Evolutionary conservation across 139 green algal species (phyloP).

Genomic region (Volvox africanus): DNA sequence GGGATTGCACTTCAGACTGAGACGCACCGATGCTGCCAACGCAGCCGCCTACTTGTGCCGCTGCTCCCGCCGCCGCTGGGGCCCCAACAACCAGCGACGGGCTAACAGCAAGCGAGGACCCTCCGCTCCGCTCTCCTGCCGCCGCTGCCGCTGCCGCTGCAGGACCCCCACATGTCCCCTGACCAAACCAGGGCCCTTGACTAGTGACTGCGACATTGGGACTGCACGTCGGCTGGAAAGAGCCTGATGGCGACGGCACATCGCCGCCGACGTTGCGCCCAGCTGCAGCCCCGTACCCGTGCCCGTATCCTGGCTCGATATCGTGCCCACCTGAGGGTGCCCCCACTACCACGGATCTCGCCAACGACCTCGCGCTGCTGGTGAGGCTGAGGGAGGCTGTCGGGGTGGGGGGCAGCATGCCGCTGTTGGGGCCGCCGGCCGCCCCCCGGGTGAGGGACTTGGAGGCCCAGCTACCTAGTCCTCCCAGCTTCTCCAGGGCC

Average conservation of each 20-base stretch:
- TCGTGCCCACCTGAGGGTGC: neutral
- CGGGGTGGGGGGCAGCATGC: neutral
- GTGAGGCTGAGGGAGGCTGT: neutral
- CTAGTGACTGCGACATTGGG: too few species aligned
- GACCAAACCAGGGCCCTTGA: neutral
- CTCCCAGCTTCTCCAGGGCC: constrained; percentile 47
- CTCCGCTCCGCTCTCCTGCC: neutral
- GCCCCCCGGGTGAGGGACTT: constrained; percentile 14
- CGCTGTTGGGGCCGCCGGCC: neutral
- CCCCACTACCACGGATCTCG: neutral
- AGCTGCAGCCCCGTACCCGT: neutral
- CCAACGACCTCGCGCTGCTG: neutral
- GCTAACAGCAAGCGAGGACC: neutral
- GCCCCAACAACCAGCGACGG: neutral
- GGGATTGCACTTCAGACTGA: neutral
- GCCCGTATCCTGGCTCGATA: neutral
- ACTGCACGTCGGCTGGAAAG: neutral
- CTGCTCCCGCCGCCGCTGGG: too few species aligned
- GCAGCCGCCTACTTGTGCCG: neutral
- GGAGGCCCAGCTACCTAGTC: constrained; percentile 46
- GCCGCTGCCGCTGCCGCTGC: too few species aligned
- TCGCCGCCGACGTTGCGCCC: neutral
- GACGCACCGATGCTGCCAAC: neutral
- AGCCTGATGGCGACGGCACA: neutral
- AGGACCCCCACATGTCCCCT: neutral